Evolutionary conservation across 305 asterid genomes (phyloP).

Genomic region (Rubia peregrina): DNA sequence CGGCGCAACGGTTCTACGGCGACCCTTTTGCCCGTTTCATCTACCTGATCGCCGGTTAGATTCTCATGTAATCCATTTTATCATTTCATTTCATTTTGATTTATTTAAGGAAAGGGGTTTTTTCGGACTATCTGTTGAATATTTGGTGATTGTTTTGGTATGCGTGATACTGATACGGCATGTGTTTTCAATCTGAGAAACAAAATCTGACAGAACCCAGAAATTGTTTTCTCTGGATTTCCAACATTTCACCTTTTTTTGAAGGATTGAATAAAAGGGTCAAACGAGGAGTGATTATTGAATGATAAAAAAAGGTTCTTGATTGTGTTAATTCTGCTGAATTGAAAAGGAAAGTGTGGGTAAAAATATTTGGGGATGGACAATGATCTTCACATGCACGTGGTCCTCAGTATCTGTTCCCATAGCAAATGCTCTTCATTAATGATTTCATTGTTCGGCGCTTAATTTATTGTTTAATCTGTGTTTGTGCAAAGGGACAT

Average conservation of each 20-base stretch:
- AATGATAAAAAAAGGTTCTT: neutral
- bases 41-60: slow-evolving; percentile 8
- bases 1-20: slow-evolving; percentile 6
- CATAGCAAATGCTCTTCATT: slow-evolving; percentile 13
- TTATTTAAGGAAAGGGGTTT: neutral
- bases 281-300: slow-evolving; percentile 12
- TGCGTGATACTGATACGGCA: slow-evolving; percentile 21
- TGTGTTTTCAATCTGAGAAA: slow-evolving; percentile 35
- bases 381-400: slow-evolving; percentile 61
- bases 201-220: slow-evolving; percentile 44
- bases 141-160: neutral
- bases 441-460: slow-evolving; percentile 13
- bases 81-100: neutral
- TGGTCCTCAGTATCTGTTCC: slow-evolving; percentile 49
- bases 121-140: slow-evolving; percentile 3
- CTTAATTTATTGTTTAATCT: slow-evolving; percentile 9
- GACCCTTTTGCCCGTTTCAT: slow-evolving; percentile 1
- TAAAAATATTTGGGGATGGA: slow-evolving; percentile 47
- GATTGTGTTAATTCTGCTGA: slow-evolving; percentile 10
- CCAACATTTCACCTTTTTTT: slow-evolving; percentile 22
- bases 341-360: slow-evolving; percentile 12
- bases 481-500: slow-evolving; percentile 11
- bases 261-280: slow-evolving; percentile 1
- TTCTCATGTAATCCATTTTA: neutral
- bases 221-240: slow-evolving; percentile 25